A percentile compares a stretch with the other conserved stretches of the same genome.
Conservation (phyloP, 257 asterid species). For the Solanum pinnatisectum region DNA sequence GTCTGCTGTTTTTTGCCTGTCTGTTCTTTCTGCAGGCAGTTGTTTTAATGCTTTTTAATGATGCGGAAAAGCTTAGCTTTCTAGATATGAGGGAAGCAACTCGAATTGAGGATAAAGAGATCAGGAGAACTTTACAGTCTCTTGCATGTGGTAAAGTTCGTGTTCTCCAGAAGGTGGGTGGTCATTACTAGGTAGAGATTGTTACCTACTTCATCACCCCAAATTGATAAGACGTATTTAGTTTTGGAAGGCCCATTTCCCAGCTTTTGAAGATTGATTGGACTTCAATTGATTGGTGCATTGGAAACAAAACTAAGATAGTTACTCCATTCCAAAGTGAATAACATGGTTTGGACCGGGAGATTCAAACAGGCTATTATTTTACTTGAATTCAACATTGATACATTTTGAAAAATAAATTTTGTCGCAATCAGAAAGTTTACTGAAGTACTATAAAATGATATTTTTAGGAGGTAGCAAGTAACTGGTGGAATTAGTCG, state of each 20-base stretch:
- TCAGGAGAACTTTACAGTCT: conserved; percentile 86
- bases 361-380: neutral
- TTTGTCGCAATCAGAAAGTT: neutral
- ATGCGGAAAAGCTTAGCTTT: conserved; percentile 70
- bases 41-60: conserved; percentile 89
- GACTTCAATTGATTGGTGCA: neutral
- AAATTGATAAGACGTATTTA: neutral
- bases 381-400: neutral
- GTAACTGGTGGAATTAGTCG: neutral
- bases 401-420: neutral
- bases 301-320: neutral
- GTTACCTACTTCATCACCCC: neutral
- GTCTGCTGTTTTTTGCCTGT: neutral
- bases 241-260: neutral
- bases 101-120: conserved; percentile 85
- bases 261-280: neutral
- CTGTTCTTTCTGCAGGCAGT: conserved; percentile 50
- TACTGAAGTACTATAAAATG: neutral
- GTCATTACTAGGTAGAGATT: neutral
- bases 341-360: neutral
- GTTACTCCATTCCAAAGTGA: neutral
- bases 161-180: conserved; percentile 73
- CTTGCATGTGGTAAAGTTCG: conserved; percentile 97
- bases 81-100: conserved; percentile 88
- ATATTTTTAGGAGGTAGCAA: neutral